Evolutionary conservation across 352 stramenopile genomes (phyloP).

Genomic region (Phytopythium litorale): DNA sequence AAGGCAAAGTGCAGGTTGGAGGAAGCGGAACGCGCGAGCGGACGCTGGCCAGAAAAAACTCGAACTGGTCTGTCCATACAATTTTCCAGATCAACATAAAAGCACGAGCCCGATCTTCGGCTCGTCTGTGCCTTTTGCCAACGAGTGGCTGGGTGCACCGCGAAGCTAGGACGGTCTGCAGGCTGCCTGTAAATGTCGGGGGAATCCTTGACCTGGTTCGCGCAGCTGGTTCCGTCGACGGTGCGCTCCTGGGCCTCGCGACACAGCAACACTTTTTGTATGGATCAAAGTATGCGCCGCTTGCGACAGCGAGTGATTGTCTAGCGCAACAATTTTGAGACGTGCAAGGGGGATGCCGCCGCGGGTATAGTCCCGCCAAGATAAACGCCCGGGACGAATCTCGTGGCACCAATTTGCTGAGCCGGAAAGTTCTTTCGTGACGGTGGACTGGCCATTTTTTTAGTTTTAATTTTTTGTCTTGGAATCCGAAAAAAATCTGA

Average conservation of each 20-base stretch:
- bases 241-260: neutral
- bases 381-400: neutral
- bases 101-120: neutral
- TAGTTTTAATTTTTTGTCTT: neutral
- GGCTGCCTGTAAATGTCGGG: neutral
- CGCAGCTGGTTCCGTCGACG: conserved; percentile 3
- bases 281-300: neutral
- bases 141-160: neutral
- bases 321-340: neutral
- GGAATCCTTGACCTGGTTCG: neutral
- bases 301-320: neutral
- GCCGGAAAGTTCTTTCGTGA: neutral
- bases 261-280: neutral
- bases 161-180: neutral
- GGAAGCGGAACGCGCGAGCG: neutral
- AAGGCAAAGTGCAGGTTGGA: neutral
- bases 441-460: neutral
- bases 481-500: neutral
- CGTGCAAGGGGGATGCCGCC: neutral
- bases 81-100: neutral
- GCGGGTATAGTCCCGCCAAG: neutral
- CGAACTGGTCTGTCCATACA: conserved; percentile 1
- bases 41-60: neutral
- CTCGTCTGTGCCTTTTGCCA: neutral
- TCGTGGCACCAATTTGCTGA: neutral